phyloP scores from a whole-genome alignment of 169 alveolate species.

The Plasmodium fragile region DNA sequence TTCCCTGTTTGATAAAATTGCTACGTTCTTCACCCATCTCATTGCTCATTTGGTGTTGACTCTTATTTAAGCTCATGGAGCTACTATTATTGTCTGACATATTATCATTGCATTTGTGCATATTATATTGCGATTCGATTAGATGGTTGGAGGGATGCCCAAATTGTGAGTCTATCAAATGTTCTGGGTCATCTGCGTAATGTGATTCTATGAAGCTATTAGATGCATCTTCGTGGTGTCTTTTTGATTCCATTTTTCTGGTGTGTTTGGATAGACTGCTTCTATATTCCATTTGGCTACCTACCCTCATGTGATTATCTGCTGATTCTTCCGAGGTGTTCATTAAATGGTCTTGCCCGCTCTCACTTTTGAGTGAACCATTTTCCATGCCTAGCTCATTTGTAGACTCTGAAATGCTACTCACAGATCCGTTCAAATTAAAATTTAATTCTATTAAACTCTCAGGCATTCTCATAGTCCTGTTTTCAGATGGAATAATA shows the following conservation, averaged over 20 bases:
- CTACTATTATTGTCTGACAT: not conserved
- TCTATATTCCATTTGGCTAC: slow-evolving; percentile 11
- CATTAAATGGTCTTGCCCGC: not conserved
- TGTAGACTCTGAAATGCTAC: slow-evolving; percentile 13
- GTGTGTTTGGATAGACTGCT: not conserved
- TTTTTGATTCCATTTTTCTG: not conserved
- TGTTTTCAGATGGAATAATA: not conserved
- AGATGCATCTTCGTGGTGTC: not conserved
- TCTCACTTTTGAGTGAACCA: not conserved
- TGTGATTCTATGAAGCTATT: not conserved
- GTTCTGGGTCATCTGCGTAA: not conserved
- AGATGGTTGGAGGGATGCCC: not conserved
- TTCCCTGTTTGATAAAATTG: not conserved
- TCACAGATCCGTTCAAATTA: not conserved
- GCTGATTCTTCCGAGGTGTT: slow-evolving; percentile 14
- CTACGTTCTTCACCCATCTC: not conserved
- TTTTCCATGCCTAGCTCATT: not conserved
- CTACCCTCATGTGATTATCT: not conserved
- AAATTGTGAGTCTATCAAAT: not conserved
- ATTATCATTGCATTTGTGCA: not conserved
- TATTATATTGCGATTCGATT: slow-evolving; percentile 3
- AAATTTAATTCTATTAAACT: slow-evolving; percentile 7
- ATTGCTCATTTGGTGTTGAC: not conserved
- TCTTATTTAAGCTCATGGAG: not conserved
- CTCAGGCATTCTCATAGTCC: not conserved